Evolutionary conservation across 2,329 filamentous ascomycete species (phyloP).

Genomic region (Colletotrichum neosansevieriae): DNA sequence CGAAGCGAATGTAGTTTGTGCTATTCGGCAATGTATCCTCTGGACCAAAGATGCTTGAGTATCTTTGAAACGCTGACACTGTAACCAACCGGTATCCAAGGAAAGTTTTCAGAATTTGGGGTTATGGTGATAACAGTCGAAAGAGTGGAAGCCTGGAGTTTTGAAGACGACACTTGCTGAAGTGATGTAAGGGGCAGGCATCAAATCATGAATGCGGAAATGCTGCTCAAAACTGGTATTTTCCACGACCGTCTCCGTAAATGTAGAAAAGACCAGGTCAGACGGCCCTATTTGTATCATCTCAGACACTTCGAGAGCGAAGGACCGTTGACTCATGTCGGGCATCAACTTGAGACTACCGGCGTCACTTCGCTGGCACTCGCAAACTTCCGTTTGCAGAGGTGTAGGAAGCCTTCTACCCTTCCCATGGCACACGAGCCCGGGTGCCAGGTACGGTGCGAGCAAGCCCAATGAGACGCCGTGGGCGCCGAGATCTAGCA

Average conservation of each 20-base stretch:
- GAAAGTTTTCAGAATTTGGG: too few species aligned
- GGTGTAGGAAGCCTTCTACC: constrained; percentile 28
- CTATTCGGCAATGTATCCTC: too few species aligned
- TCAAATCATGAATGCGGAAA: neutral
- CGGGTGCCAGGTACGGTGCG: constrained; percentile 5
- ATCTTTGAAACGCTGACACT: too few species aligned
- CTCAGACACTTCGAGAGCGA: neutral
- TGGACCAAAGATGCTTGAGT: too few species aligned
- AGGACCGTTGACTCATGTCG: neutral
- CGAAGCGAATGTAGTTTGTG: neutral
- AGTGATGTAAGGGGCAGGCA: neutral
- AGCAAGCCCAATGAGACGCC: constrained; percentile 16
- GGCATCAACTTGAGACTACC: constrained; percentile 23
- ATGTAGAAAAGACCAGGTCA: neutral
- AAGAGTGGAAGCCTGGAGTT: too few species aligned
- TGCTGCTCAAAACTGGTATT: neutral
- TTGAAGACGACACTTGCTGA: too few species aligned
- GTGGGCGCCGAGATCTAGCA: constrained; percentile 25
- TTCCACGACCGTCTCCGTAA: neutral
- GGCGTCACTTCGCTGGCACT: constrained; percentile 31
- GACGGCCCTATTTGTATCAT: constrained; percentile 27
- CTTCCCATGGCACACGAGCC: constrained; percentile 10
- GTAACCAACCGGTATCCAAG: too few species aligned
- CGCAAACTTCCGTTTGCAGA: constrained; percentile 15
- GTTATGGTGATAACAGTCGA: too few species aligned